Evolutionary conservation across 257 asterid species (phyloP).

Genomic region (Misopates orontium): DNA sequence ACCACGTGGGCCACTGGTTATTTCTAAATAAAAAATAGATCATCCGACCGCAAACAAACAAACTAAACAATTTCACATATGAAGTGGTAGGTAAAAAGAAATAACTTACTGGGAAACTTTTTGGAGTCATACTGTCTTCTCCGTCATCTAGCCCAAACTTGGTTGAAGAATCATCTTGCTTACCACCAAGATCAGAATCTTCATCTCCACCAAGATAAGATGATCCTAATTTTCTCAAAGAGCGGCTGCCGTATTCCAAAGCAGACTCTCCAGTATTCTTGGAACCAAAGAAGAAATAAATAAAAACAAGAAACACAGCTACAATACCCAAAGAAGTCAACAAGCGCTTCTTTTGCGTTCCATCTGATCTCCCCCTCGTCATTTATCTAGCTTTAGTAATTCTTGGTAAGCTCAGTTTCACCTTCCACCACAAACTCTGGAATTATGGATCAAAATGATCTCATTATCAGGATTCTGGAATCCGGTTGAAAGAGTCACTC

Average conservation of each 20-base stretch:
- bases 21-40: too few relatives aligned
- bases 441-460: constrained; percentile 32
- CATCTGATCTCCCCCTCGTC: constrained; percentile 82
- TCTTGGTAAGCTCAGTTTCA: constrained; percentile 33
- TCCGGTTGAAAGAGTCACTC: constrained; percentile 22
- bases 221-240: constrained; percentile 77
- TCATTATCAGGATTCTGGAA: constrained; percentile 27
- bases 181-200: constrained; percentile 63
- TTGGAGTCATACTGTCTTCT: constrained; percentile 54
- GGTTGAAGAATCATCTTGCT: constrained; percentile 51
- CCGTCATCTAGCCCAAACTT: constrained; percentile 69
- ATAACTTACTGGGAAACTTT: constrained; percentile 84
- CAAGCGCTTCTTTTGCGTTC: constrained; percentile 69
- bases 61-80: constrained; percentile 13
- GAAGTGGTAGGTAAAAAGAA: constrained; percentile 12
- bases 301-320: constrained; percentile 50
- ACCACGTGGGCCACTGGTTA: too few relatives aligned
- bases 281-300: constrained; percentile 72
- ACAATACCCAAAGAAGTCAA: constrained; percentile 52
- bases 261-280: constrained; percentile 84
- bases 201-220: constrained; percentile 89
- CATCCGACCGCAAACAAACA: too few relatives aligned
- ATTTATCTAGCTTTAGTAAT: constrained; percentile 38
- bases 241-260: constrained; percentile 78
- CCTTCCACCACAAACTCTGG: constrained; percentile 25